Base-by-base conservation (phyloP, 2,329 filamentous ascomycete species). In the Chrysoporthe puriensis region DNA sequence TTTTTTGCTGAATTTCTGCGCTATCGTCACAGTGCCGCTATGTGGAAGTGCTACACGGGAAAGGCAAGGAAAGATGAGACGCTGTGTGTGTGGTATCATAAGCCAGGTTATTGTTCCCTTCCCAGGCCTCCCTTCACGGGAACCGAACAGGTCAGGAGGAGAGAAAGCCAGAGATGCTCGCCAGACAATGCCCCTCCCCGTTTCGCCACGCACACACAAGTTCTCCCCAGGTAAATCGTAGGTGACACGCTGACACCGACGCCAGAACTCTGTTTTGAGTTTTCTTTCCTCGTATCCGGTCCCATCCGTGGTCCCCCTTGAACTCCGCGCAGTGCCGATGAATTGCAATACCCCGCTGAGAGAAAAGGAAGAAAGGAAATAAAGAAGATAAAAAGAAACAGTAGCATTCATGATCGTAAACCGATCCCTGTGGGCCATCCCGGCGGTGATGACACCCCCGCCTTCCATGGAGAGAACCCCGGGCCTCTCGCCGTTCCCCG, bases 381-480 rank as follows among this genome's bases (percentile, higher is more conserved):
- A 46, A 9, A 50, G 40, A 42, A 18, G 1, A 50, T 2, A 58
- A 16, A n/a, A 52, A 40, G 11, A 59, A 16, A 9, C 42, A 16
- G 16, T 9, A 26, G 42, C 40, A 46, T 52, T 65, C 63, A 43
- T 52, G 46, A 66, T 62, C 16, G 36, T 50, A 34, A 40, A 44
- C 18, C 26, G 13, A 13, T 32, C 62, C 9, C 21, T 11, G 7
- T 21, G 3, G 18, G 6, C 46, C 18, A 2, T n/a, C 21, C 18
- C 9, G 46, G 18, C 3, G 46, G 21, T 8, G 44, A 48, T 8
- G 44, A 21, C 18, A 18, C 16, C 44, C 18, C 16, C 6, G 16
- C 44, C n/a, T 32, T 4, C 50, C 13, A 26, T 26, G 26, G 26
- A 26, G 26, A 26, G 26, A 26, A 26, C 26, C 26, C 26, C 26